Evolutionary conservation across 768 basidiomycete genomes (phyloP).

Genomic region (Crucibulum laeve): DNA sequence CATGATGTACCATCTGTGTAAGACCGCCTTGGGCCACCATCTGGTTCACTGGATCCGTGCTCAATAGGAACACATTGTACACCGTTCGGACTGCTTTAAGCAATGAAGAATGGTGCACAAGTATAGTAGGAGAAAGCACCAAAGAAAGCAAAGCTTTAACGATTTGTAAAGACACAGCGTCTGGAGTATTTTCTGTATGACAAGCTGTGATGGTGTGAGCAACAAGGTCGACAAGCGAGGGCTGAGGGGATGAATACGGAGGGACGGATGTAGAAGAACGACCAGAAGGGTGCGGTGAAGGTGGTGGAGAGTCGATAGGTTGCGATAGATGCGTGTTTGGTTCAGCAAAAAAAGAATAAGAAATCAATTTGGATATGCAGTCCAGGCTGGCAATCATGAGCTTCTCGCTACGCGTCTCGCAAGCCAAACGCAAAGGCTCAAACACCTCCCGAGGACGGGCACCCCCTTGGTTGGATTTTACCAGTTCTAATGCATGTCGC

Average conservation of each 20-base stretch:
- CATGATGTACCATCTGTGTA: constrained; percentile 97
- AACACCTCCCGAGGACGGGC: constrained; percentile 85
- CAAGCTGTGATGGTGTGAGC: constrained; percentile 93
- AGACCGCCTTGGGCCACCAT: constrained; percentile 98
- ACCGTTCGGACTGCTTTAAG: constrained; percentile 97
- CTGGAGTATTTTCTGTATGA: constrained; percentile 83
- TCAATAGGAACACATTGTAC: constrained; percentile 95
- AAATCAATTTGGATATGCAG: constrained; percentile 95
- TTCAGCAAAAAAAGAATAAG: constrained; percentile 94
- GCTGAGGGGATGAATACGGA: constrained; percentile 51
- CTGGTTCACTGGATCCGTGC: constrained; percentile 87
- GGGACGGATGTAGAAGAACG: constrained; percentile 34
- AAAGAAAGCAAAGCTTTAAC: constrained; percentile 91
- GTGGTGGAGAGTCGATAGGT: constrained; percentile 67
- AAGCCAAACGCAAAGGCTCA: constrained; percentile 92
- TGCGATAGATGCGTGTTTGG: constrained; percentile 32
- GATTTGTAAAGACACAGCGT: constrained; percentile 91
- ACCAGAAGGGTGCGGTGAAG: constrained; percentile 55
- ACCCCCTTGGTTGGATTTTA: constrained; percentile 69
- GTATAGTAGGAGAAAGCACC: constrained; percentile 78
- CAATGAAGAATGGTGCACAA: constrained; percentile 94
- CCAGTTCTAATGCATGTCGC: constrained; percentile 76
- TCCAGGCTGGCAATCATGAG: constrained; percentile 96
- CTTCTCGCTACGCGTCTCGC: constrained; percentile 91
- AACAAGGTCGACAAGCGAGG: constrained; percentile 87